Evolutionary conservation across 1,139 yeast species (phyloP), one percentile per base, ranked within the genome.

Genomic region (Yamadazyma dushanensis): DNA sequence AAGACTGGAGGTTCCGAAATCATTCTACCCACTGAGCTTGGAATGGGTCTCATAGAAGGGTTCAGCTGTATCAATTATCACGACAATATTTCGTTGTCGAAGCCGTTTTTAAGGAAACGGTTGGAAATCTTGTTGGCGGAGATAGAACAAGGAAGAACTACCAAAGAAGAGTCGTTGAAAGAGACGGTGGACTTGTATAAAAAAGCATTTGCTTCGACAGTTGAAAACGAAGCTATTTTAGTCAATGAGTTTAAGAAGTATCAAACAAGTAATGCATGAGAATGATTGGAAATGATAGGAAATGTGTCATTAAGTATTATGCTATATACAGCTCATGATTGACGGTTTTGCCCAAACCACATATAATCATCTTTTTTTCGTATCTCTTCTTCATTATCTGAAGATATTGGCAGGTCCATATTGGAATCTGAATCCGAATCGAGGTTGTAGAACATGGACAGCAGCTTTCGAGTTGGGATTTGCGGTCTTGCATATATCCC

Each of bases 41-140:
- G 98, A 0, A 79, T 84, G 63, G 92, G 95, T 0, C 63, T 94
- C 8, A 92, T 89, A 17, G 94, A 84, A 52, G 97, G 96, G 1
- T 89, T 92, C 56, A 89, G 87, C 41, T 73, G 75, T 29, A 78
- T 94, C 45, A 89, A 85, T 8, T 73, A 87, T 36, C 83, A 81
- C 44, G 66, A 71, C 38, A 69, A 73, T 36, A 68, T 79, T 35
- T 86, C 96, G 1, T 66, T 94, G 40, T 83, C 96, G 0, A 92
- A 92, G 50, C 99, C 99, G 3, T 86, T 86, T 50, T 63, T 92
- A 43, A 68, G 99, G 37, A 82, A 84, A 42, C 78, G 78, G 31
- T 69, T 92, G 55, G 99, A 94, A 53, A 63, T 58, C 11, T 74
- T 78, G 35, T 67, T 94, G 52, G 76, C 70, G 40, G 71, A 72